phyloP scores from a whole-genome alignment of 2,329 filamentous ascomycete genomes.

The Xylaria hypoxylon region DNA sequence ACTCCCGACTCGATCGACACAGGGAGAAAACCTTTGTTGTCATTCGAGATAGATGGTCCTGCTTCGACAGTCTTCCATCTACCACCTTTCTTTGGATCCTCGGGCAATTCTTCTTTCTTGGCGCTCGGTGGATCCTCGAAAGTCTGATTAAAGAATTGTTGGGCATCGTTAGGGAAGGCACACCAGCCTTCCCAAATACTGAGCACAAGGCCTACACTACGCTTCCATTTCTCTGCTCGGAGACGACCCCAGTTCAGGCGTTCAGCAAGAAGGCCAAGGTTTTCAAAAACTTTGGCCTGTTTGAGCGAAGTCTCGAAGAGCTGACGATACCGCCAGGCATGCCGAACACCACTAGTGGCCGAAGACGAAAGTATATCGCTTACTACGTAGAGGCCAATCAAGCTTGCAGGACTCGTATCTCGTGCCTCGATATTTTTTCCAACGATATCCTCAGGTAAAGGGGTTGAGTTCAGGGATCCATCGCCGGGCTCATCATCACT shows the following conservation, averaged over 20 bases:
- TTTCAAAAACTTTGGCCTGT: conserved; percentile 75
- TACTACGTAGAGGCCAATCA: conserved; percentile 83
- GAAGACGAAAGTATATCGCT: conserved; percentile 83
- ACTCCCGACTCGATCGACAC: conserved; percentile 40
- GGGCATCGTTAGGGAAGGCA: conserved; percentile 78
- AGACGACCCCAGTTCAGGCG: conserved; percentile 82
- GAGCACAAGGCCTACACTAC: conserved; percentile 76
- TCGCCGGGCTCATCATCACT: conserved; percentile 54
- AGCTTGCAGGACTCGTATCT: conserved; percentile 78
- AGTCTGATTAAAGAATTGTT: conserved; percentile 75
- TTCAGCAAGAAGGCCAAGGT: conserved; percentile 78
- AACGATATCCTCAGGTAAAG: conserved; percentile 54
- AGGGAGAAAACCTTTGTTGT: conserved; percentile 47
- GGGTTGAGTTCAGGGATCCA: conserved; percentile 54
- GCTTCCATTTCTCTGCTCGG: conserved; percentile 85
- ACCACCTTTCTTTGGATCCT: conserved; percentile 53
- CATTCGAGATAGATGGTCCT: conserved; percentile 45
- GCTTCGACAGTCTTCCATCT: conserved; percentile 66
- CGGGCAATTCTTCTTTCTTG: conserved; percentile 50
- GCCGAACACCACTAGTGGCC: conserved; percentile 80
- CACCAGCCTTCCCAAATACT: conserved; percentile 78
- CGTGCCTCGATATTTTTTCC: conserved; percentile 56
- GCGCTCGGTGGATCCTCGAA: conserved; percentile 78
- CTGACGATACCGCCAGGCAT: conserved; percentile 87
- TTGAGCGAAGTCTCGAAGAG: conserved; percentile 81